These are phyloP conservation scores for Phytophthora pini DNA, from an alignment of 352 stramenopile species.

Conservation along the genomic window DNA sequence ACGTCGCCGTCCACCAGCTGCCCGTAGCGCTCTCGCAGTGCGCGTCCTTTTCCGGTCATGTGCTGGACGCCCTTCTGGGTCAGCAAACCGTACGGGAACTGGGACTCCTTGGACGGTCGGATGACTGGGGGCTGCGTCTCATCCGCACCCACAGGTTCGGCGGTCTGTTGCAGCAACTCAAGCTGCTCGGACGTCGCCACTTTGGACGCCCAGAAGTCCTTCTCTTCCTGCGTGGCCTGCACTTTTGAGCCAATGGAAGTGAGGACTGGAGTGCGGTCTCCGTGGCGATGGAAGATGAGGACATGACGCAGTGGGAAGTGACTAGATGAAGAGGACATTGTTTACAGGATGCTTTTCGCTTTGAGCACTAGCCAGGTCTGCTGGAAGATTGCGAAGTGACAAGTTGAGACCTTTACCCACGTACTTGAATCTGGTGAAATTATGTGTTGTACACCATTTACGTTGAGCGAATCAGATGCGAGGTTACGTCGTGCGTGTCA, in stretches of 20 bases:
- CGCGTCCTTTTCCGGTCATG: constrained; percentile 71
- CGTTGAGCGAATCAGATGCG: constrained; percentile 18
- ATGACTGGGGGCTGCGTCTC: constrained; percentile 51
- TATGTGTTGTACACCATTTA: constrained; percentile 17
- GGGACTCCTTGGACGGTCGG: constrained; percentile 40
- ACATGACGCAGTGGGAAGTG: constrained; percentile 68
- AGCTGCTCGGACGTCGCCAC: constrained; percentile 66
- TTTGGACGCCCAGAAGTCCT: constrained; percentile 64
- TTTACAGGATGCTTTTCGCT: neutral
- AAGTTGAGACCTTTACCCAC: neutral
- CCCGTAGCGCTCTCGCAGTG: constrained; percentile 55
- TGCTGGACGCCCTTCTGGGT: constrained; percentile 71
- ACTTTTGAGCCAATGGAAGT: constrained; percentile 62
- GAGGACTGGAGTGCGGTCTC: constrained; percentile 80
- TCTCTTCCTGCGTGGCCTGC: constrained; percentile 57
- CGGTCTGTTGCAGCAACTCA: constrained; percentile 48
- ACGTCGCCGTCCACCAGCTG: constrained; percentile 42
- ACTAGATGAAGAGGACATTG: constrained; percentile 34
- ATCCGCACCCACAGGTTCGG: constrained; percentile 57
- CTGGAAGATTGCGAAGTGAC: constrained; percentile 35
- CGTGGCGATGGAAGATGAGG: constrained; percentile 83
- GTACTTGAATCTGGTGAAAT: constrained; percentile 16
- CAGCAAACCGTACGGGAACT: constrained; percentile 64
- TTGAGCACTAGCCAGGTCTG: neutral
- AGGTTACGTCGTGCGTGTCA: constrained; percentile 17